Evolutionary conservation across 2,329 filamentous ascomycete genomes (phyloP).

Genomic region (Penicillium palitans): DNA sequence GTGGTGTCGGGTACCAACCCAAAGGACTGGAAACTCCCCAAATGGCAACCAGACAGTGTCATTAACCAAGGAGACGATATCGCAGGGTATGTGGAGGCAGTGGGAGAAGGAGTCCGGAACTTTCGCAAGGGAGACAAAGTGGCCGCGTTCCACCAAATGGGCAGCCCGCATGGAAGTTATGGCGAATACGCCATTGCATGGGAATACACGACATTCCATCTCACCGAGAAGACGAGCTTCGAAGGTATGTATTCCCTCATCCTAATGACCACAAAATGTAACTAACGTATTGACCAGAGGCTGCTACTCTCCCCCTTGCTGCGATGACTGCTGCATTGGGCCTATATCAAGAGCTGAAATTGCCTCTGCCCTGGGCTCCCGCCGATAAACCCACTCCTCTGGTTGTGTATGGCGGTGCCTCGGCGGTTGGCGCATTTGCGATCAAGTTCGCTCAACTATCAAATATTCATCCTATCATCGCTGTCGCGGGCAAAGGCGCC

Average conservation of each 20-base stretch:
- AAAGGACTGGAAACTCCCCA: constrained; percentile 50
- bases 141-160: constrained; percentile 52
- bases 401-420: constrained; percentile 52
- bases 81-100: constrained; percentile 52
- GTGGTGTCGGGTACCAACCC: constrained; percentile 47
- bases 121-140: constrained; percentile 60
- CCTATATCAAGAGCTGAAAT: constrained; percentile 49
- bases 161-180: constrained; percentile 52
- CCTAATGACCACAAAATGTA: not conserved
- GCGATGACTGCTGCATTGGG: constrained; percentile 56
- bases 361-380: constrained; percentile 54
- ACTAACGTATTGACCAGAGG: constrained; percentile 41
- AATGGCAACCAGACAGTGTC: constrained; percentile 9
- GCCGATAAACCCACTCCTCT: constrained; percentile 39
- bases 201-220: constrained; percentile 56
- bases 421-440: constrained; percentile 59
- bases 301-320: constrained; percentile 58
- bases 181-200: constrained; percentile 59
- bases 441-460: constrained; percentile 56
- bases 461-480: constrained; percentile 64
- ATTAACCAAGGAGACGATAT: constrained; percentile 55
- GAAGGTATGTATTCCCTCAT: constrained; percentile 43
- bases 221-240: constrained; percentile 53
- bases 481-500: constrained; percentile 56
- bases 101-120: constrained; percentile 54